Evolutionary conservation across 108 stramenopile species (phyloP), one percentile per base, ranked within the genome.

Genomic region (Licmophora abbreviata): DNA sequence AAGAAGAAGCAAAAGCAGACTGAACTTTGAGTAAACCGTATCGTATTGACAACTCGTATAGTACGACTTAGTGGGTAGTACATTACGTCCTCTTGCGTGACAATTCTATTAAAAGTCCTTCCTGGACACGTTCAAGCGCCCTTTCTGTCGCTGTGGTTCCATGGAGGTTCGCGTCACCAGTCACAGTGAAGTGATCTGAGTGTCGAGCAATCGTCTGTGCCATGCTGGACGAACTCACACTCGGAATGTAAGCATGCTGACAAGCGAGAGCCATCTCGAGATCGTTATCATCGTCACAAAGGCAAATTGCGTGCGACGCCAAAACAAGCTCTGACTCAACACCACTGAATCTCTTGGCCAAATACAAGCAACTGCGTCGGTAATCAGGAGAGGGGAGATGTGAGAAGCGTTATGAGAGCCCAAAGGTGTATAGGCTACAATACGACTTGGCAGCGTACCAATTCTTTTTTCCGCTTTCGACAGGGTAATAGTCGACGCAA

Each of bases 261-360:
- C 83, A 85, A 22, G 84, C 78, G 47, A 65, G 28, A 7, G 88
- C 88, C 88, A 90, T 81, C 69, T 90, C 88, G 18, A 85, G 29
- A 56, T 90, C 88, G 61, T 90, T 90, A 62, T 90, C 88, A 53
- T 90, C 88, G 52, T 90, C 88, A 53, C 88, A 90, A 2, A 90
- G 30, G 38, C 83, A 90, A n/a, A 75, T 56, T 0, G 74, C 60
- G 43, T 61, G 63, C 1, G 37, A 51, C 15, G 48, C 41, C 31
- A 83, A 30, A n/a, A n/a, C 30, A 24, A 31, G 18, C 3, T 4
- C 20, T 15, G 18, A 15, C 3, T 32, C 48, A 29, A 26, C 54
- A 1, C 40, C 33, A 41, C 47, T 47, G 27, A 86, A 75, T 35
- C 68, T 64, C 37, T 41, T 42, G 18, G 67, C 64, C 9, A 86